These are phyloP conservation scores for Acarospora socialis DNA, from an alignment of 2,329 filamentous ascomycete genomes.

Conservation along the genomic window DNA sequence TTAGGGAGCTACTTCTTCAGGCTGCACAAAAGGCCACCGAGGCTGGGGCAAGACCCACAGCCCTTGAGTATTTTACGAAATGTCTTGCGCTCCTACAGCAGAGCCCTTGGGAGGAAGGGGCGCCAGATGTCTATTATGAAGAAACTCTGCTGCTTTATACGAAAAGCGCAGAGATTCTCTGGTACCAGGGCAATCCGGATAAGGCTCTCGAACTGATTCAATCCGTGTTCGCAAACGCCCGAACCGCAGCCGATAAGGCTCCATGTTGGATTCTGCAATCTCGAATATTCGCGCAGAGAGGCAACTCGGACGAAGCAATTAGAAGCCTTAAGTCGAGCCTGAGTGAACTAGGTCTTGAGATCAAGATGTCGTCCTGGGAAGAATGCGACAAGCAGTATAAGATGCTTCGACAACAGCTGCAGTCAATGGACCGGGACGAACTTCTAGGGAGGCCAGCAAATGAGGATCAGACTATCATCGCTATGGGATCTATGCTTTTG, in stretches of 20 bases:
- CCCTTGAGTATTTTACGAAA: constrained; percentile 65
- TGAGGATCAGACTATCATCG: constrained; percentile 28
- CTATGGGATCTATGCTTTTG: constrained; percentile 40
- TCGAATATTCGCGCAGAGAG: constrained; percentile 59
- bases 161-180: constrained; percentile 66
- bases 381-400: constrained; percentile 66
- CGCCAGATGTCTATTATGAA: constrained; percentile 64
- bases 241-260: constrained; percentile 62
- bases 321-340: constrained; percentile 51
- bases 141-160: constrained; percentile 73
- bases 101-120: constrained; percentile 57
- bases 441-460: constrained; percentile 27
- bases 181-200: constrained; percentile 59
- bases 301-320: constrained; percentile 52
- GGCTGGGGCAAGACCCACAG: constrained; percentile 68
- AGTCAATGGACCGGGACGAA: constrained; percentile 37
- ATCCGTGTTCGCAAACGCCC: constrained; percentile 55
- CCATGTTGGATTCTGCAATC: constrained; percentile 73
- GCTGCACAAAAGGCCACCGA: constrained; percentile 67
- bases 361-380: constrained; percentile 54
- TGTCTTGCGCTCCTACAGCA: constrained; percentile 68
- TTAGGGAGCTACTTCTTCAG: constrained; percentile 61
- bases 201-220: constrained; percentile 55
- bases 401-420: constrained; percentile 44
- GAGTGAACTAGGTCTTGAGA: constrained; percentile 50